phyloP scores from a whole-genome alignment of 495 filamentous ascomycete species.

The Bacidia gigantensis region DNA sequence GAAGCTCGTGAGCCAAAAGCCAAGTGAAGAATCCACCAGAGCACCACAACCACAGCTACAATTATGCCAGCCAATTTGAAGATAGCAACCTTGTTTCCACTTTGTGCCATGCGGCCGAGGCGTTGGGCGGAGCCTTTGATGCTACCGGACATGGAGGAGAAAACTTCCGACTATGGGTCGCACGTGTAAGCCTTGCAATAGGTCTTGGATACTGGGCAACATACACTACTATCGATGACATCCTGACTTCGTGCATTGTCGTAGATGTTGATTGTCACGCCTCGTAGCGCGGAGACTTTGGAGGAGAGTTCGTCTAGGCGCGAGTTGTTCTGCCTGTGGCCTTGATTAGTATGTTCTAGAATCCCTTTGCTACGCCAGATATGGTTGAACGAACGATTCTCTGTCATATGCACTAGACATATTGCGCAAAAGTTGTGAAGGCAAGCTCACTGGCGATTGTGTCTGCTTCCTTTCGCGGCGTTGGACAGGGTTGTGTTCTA shows the following conservation, averaged over 20 bases:
- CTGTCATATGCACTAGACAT: constrained; percentile 97
- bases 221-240: constrained; percentile 73
- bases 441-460: background rate
- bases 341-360: constrained; percentile 5
- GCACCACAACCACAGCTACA: constrained; percentile 52
- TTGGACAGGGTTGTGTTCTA: no score
- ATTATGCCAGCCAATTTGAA: constrained; percentile 80
- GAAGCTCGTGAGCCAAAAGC: constrained; percentile 36
- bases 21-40: constrained; percentile 60
- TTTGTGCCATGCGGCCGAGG: constrained; percentile 82
- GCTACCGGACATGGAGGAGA: constrained; percentile 40
- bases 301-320: constrained; percentile 79
- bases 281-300: constrained; percentile 83
- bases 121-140: constrained; percentile 76
- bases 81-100: constrained; percentile 80
- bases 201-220: constrained; percentile 16
- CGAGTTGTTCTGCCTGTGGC: constrained; percentile 73
- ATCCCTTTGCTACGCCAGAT: background rate
- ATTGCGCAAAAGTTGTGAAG: constrained; percentile 15
- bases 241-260: constrained; percentile 80
- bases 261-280: constrained; percentile 98
- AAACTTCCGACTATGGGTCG: constrained; percentile 44
- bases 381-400: constrained; percentile 43
- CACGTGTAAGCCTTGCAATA: background rate
- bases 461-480: background rate